Base-by-base conservation (phyloP, 208 protist genomes). In the Trypanosoma boissoni region DNA sequence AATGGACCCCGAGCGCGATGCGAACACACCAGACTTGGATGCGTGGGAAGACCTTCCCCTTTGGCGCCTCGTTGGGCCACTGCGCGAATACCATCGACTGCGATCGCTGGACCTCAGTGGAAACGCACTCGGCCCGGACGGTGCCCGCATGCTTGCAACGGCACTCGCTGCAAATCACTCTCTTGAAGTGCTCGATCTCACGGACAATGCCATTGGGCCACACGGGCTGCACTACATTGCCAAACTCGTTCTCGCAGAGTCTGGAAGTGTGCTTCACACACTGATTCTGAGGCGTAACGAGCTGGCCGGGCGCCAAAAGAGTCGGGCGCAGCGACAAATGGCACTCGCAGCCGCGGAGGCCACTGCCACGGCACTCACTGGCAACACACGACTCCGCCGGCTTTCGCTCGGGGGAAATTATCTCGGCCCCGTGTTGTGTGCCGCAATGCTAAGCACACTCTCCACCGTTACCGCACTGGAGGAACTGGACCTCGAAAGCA, bases 111-210 rank as follows among this genome's bases (percentile, higher is more conserved):
- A 96, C 60, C 73, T 96, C 9, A 74, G 74, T 7, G 82, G 83
- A 23, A 96, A 96, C 64, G 36, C 55, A 16, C 58, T 96, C n/a
- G 65, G 75, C 0, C 61, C 77, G 21, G 57, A 58, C 18, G 90
- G 90, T 3, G 79, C 86, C 5, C 77, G 74, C 29, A 92, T 96
- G 75, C 44, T 96, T 20, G 86, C 86, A 37, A 77, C 79, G 20
- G 85, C 87, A 7, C 67, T 96, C 27, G 50, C 72, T 23, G 58
- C 64, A 39, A 96, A 96, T 58, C 65, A 65, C 34, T 88, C 81
- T 5, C 36, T 96, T 49, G 62, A 76, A 39, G 68, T 88, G 36
- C 58, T 96, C 10, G 82, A 96, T 56, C 66, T 95, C 16, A 86
- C 78, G 2, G 88, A 87, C 39, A 92, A 92, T 62, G 54, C 58